phyloP scores from a whole-genome alignment of 495 filamentous ascomycete genomes.

The Penicillium paxilli region DNA sequence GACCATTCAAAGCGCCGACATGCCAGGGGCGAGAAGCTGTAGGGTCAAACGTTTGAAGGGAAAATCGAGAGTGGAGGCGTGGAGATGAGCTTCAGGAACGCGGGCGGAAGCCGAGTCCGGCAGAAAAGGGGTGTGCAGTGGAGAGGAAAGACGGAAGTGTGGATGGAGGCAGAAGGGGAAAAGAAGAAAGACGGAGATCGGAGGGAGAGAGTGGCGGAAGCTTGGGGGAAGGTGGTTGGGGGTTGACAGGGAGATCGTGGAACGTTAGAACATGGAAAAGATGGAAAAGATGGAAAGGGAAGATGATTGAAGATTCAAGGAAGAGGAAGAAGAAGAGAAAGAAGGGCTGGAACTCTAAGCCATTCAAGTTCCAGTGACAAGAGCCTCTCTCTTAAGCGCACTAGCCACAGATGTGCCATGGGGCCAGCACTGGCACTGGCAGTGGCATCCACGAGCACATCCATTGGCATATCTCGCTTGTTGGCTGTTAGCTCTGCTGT shows the following conservation, averaged over 20 bases:
- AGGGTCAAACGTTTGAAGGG: conserved; percentile 13
- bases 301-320: not conserved
- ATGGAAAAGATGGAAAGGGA: too few species aligned
- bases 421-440: too few species aligned
- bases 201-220: too few species aligned
- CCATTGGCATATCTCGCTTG: not conserved
- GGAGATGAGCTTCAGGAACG: conserved; percentile 7
- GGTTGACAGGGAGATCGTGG: not conserved
- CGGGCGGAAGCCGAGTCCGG: conserved; percentile 2
- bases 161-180: not conserved
- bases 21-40: conserved; percentile 32
- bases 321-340: conserved; percentile 13
- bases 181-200: conserved; percentile 5
- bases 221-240: not conserved
- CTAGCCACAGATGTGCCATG: conserved; percentile 20
- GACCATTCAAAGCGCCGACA: conserved; percentile 39
- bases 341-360: conserved; percentile 11
- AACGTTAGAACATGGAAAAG: not conserved
- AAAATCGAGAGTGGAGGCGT: conserved; percentile 29
- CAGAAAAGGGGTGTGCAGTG: not conserved
- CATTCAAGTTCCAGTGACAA: conserved; percentile 8
- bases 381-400: conserved; percentile 25
- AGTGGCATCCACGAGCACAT: too few species aligned
- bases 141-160: not conserved
- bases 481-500: not conserved